These are phyloP conservation scores for Escovopsis sp. DNA, from an alignment of 2,329 filamentous ascomycete species.

Conservation along the genomic window DNA sequence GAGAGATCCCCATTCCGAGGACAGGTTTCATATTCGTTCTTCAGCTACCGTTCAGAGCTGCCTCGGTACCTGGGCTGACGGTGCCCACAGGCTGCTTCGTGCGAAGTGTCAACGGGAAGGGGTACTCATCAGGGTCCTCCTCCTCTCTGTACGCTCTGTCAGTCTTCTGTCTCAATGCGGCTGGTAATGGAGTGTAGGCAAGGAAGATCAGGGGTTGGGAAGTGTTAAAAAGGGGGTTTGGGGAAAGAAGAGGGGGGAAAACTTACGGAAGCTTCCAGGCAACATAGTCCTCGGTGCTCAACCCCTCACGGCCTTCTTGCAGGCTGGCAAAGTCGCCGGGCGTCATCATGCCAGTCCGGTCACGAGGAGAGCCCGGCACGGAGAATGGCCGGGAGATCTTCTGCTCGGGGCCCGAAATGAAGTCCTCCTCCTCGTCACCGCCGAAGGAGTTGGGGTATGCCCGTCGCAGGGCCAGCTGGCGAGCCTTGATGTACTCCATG, in stretches of 20 bases:
- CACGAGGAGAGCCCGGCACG: conserved; percentile 81
- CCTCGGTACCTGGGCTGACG: conserved; percentile 12
- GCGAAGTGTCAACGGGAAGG: conserved; percentile 42
- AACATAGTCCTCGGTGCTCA: conserved; percentile 94
- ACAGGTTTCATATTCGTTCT: background rate
- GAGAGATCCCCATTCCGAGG: background rate
- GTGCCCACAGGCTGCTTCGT: conserved; percentile 30
- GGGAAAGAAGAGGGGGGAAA: background rate
- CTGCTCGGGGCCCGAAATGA: conserved; percentile 81
- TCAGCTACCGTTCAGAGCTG: conserved; percentile 9
- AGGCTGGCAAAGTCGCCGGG: conserved; percentile 94
- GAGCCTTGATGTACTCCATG: conserved; percentile 96
- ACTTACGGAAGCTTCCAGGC: conserved; percentile 97
- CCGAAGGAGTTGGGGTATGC: conserved; percentile 82
- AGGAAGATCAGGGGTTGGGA: no score
- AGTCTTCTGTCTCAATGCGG: conserved; percentile 3
- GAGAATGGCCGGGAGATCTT: conserved; percentile 94
- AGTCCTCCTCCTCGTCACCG: conserved; percentile 68
- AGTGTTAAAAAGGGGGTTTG: no score
- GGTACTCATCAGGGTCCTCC: conserved; percentile 69
- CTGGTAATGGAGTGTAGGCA: background rate
- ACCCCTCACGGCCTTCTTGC: conserved; percentile 82
- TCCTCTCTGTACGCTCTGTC: conserved; percentile 50
- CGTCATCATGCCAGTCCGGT: conserved; percentile 95
- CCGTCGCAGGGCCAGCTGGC: conserved; percentile 77